Evolutionary conservation across 805 yeast species (phyloP), one percentile per base, ranked within the genome.

Genomic region (Candida coquimbonensis): DNA sequence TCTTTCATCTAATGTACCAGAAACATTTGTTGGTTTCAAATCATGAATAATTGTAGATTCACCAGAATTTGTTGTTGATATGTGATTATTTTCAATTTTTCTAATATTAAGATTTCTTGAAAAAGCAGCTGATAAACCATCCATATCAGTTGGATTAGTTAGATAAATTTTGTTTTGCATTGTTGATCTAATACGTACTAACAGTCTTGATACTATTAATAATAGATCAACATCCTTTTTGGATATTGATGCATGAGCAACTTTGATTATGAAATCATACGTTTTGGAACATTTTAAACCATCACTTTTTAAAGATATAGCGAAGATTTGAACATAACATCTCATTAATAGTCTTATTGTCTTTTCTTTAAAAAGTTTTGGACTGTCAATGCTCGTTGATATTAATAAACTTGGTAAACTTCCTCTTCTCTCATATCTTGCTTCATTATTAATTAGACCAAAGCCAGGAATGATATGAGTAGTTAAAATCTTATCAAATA

Each of bases 71-170:
- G 49, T 53, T 13, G 38, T 7, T 16, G 26, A 13, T 19, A 31
- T 9, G 12, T 29, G 25, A 13, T 19, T 35, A 7, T 7, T n/a
- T 6, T 45, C 48, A 19, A 45, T 13, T 44, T 53, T 51, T 57
- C 52, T 60, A 35, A 56, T 49, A 17, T 57, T 61, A 26, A 61
- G 55, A 48, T 77, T 76, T 56, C 87, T 68, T 5, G 74, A 72
- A 44, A 83, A 69, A 0, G 79, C 73, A 3, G 80, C 74, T 9
- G 87, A 76, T 16, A 84, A 61, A 0, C 87, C 88, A 37, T 77
- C 83, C 68, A 82, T 77, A 56, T 84, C 87, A 1, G 62, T 58
- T 5, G 84, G 83, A 8, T 69, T 64, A 3, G 77, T 62, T 38
- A 83, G 64, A 54, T 69, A 77, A 2, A 83, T 61, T 33, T 60